A percentile compares a stretch with the other conserved stretches of the same genome.
Conservation (phyloP, 208 protist species). For the Borovskyia barvae region DNA sequence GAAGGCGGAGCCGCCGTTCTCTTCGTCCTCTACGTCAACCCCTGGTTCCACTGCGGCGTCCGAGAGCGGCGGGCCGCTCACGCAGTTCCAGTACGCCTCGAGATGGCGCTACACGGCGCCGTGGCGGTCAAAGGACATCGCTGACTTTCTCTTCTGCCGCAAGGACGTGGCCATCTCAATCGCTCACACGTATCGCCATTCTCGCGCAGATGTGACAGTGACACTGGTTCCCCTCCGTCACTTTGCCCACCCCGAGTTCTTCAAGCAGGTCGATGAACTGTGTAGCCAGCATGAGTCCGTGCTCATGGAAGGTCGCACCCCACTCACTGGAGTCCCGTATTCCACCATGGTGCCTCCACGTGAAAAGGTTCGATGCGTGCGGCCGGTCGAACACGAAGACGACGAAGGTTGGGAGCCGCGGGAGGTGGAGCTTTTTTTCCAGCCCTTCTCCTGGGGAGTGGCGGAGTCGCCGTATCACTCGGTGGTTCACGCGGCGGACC, state of each 20-base stretch:
- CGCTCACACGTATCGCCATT: conserved; percentile 69
- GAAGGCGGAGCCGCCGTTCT: neutral
- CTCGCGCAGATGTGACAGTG: conserved; percentile 40
- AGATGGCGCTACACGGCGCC: conserved; percentile 56
- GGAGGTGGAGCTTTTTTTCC: conserved; percentile 70
- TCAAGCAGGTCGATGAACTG: conserved; percentile 71
- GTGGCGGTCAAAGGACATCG: conserved; percentile 48
- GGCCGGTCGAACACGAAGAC: conserved; percentile 64
- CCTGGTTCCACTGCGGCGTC: neutral
- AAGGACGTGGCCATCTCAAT: conserved; percentile 34
- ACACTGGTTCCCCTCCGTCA: conserved; percentile 80
- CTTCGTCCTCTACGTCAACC: neutral
- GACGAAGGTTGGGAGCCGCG: conserved; percentile 84
- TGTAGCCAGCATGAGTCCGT: conserved; percentile 84
- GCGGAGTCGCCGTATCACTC: conserved; percentile 66
- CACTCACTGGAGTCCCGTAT: conserved; percentile 56
- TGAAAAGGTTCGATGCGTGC: conserved; percentile 12
- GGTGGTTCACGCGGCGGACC: conserved; percentile 83
- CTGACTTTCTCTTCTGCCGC: conserved; percentile 59
- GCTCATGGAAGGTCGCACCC: conserved; percentile 81
- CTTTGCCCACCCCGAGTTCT: conserved; percentile 83
- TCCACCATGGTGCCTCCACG: conserved; percentile 76
- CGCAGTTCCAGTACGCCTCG: conserved; percentile 38
- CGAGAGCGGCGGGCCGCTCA: neutral
- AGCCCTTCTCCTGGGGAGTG: conserved; percentile 89